Evolutionary conservation across 352 stramenopile species (phyloP), one percentile per base, ranked within the genome.

Genomic region (Globisporangium cystogenes): DNA sequence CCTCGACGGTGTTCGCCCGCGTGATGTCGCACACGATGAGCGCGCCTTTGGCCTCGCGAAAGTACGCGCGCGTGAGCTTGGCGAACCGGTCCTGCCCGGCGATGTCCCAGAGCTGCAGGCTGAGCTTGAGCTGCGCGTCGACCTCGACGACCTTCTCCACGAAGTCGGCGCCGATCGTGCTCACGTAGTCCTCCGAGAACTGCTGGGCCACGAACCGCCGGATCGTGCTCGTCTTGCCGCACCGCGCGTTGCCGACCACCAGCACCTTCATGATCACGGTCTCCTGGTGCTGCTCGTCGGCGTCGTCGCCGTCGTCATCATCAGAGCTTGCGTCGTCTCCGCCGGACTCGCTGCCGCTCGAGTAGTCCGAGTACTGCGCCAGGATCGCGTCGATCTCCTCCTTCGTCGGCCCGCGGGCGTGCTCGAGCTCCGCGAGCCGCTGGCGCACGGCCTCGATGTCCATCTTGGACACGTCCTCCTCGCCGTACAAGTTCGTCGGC

Each of bases 1-100:
- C 83, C n/a, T 91, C 76, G 20, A 95, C 87, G 4, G 86, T 96
- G 46, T 90, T 86, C 20, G 82, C 81, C 47, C 82, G 65, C 23
- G 86, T 96, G 57, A 96, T 87, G 33, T 96, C 86, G 46, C 86
- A 96, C 35, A 96, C 86, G 37, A 96, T 90, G 20, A 96, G 59
- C 21, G 84, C 86, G 18, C 82, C 84, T 55, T 79, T 87, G 1
- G 86, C 84, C 37, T 89, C 73, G 36, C 78, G 69, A 52, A 96
- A 96, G 50, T 96, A 96, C 6, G 76, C 80, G 31, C 84, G 68
- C 36, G 84, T 96, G 48, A 96, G 74, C 59, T 94, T 90, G n/a
- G 82, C 86, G 47, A 95, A 96, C 6, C 84, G 74, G 54, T 96
- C 86, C 61, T 95, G 86, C 8, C 84, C 86, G 0, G 86, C 86